Percentiles rank a stretch among this genome's conserved stretches.
These are phyloP conservation scores for Nitzschia inconspicua DNA, from an alignment of 108 stramenopile genomes.

Conservation along the genomic window DNA sequence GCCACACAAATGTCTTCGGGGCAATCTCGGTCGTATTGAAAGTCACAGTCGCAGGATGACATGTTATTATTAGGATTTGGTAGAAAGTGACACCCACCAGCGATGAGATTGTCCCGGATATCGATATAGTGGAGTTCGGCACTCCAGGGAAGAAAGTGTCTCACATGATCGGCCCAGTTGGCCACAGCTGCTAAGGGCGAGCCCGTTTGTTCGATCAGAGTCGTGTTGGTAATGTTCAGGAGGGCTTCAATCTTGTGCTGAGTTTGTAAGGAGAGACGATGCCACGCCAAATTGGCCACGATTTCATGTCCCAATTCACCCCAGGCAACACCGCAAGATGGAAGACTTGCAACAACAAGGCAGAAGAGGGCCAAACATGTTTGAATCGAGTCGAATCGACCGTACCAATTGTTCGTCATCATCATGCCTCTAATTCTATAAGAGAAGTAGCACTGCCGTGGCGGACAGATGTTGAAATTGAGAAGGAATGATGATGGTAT, in stretches of 20 bases:
- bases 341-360: too few species aligned
- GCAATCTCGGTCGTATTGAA: constrained; percentile 54
- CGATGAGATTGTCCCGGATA: constrained; percentile 43
- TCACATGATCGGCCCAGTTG: constrained; percentile 64
- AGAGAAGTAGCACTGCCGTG: too few species aligned
- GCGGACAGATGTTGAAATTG: too few species aligned
- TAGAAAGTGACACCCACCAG: constrained; percentile 33
- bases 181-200: constrained; percentile 53
- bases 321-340: too few species aligned
- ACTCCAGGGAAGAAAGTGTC: constrained; percentile 38
- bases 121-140: constrained; percentile 56
- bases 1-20: constrained; percentile 42
- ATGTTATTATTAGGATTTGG: neutral
- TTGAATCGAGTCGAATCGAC: too few species aligned
- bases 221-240: constrained; percentile 10
- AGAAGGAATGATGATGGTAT: too few species aligned
- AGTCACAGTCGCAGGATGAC: constrained; percentile 17
- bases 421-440: too few species aligned
- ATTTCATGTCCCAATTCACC: constrained; percentile 52
- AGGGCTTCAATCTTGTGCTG: constrained; percentile 7
- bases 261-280: constrained; percentile 18
- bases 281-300: constrained; percentile 56
- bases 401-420: too few species aligned
- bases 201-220: neutral
- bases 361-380: too few species aligned